Evolutionary conservation across 2,329 filamentous ascomycete species (phyloP).

Genomic region (Coniochaeta hoffmannii): DNA sequence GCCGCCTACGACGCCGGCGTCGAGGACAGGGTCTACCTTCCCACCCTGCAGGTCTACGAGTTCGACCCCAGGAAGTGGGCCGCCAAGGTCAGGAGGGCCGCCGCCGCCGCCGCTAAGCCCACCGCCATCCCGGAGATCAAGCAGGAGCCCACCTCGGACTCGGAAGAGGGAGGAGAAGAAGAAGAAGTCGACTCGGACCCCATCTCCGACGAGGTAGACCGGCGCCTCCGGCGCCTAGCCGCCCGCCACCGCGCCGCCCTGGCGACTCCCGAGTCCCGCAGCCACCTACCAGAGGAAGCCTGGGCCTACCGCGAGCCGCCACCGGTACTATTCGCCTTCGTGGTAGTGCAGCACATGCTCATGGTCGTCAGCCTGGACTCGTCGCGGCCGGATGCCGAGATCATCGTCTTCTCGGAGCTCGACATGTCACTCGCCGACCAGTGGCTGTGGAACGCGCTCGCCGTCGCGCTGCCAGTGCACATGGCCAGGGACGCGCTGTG

Average conservation of each 20-base stretch:
- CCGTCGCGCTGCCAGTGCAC: slow-evolving; percentile 26
- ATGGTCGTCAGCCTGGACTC: slow-evolving; percentile 36
- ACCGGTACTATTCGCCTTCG: slow-evolving; percentile 29
- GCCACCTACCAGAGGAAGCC: slow-evolving; percentile 6
- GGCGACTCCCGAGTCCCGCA: slow-evolving; percentile 4
- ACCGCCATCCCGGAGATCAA: neutral
- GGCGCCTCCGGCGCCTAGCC: neutral
- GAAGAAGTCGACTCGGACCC: neutral
- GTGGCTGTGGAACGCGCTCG: slow-evolving; percentile 28
- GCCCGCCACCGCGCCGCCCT: neutral
- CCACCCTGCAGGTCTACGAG: slow-evolving; percentile 5
- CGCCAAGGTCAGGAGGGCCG: neutral
- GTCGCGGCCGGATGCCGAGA: slow-evolving; percentile 16
- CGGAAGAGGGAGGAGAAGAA: neutral
- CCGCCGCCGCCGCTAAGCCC: neutral
- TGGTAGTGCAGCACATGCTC: slow-evolving; percentile 43
- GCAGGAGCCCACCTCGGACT: neutral
- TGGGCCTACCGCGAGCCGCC: slow-evolving; percentile 11
- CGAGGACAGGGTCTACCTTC: slow-evolving; percentile 6
- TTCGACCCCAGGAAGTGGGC: slow-evolving; percentile 5
- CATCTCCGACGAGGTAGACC: neutral
- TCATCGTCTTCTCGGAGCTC: slow-evolving; percentile 21
- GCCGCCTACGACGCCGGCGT: slow-evolving; percentile 22
- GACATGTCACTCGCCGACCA: slow-evolving; percentile 22
- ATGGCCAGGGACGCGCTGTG: slow-evolving; percentile 20